Evolutionary conservation across 352 stramenopile genomes (phyloP).

Genomic region (Pythium biforme): DNA sequence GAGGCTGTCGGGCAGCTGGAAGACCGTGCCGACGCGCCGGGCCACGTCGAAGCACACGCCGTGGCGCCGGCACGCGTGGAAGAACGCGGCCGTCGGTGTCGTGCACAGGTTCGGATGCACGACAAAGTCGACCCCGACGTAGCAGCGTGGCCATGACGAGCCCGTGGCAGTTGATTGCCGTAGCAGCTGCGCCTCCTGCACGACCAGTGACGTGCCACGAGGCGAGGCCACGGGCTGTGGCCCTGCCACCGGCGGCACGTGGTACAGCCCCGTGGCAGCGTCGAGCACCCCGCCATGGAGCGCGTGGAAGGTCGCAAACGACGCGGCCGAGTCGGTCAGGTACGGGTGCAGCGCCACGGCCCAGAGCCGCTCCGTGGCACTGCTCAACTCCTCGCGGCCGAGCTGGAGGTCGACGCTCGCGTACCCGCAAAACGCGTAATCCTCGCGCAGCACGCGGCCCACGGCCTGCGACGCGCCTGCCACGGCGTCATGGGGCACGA

Average conservation of each 20-base stretch:
- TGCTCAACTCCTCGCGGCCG: conserved; percentile 69
- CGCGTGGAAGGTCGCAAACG: conserved; percentile 70
- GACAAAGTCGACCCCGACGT: conserved; percentile 73
- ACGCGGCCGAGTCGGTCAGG: conserved; percentile 72
- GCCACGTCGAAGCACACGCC: conserved; percentile 88
- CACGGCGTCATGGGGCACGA: conserved; percentile 73
- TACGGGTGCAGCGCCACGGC: conserved; percentile 73
- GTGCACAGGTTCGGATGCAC: conserved; percentile 79
- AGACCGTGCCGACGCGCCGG: conserved; percentile 60
- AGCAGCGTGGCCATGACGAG: conserved; percentile 33
- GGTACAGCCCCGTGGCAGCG: conserved; percentile 34
- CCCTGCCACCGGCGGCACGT: conserved; percentile 27
- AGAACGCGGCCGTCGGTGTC: conserved; percentile 80
- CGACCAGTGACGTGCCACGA: neutral
- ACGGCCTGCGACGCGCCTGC: conserved; percentile 59
- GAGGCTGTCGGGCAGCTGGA: conserved; percentile 78
- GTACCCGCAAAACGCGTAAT: conserved; percentile 71
- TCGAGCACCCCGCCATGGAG: conserved; percentile 48
- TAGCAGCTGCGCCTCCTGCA: conserved; percentile 35
- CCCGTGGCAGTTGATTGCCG: neutral
- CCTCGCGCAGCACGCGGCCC: conserved; percentile 34
- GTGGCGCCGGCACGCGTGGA: conserved; percentile 84
- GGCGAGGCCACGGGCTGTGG: neutral
- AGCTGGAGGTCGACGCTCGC: conserved; percentile 79
- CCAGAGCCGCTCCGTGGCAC: conserved; percentile 53